Percentiles rank a stretch among this genome's conserved stretches.
phyloP scores from a whole-genome alignment of 2,329 filamentous ascomycete species.

The Aschersonia sp. region DNA sequence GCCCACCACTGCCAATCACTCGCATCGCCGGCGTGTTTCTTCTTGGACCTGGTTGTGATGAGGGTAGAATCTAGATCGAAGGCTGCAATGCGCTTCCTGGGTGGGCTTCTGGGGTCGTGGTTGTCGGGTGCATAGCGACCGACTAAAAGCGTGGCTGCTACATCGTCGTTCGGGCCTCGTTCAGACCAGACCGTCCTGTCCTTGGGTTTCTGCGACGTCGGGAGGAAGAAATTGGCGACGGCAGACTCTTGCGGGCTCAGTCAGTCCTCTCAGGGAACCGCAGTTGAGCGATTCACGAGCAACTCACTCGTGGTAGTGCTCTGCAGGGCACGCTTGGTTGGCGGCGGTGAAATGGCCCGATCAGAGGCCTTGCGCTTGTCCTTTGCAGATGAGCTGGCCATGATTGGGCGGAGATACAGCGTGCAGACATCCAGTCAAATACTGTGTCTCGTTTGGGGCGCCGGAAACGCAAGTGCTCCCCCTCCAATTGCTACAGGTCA shows the following conservation, averaged over 20 bases:
- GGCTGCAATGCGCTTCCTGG: constrained; percentile 48
- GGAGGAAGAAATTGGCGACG: constrained; percentile 78
- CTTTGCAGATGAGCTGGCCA: constrained; percentile 11
- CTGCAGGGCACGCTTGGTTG: constrained; percentile 35
- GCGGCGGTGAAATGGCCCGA: constrained; percentile 36
- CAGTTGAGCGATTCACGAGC: no score
- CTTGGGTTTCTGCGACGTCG: constrained; percentile 68
- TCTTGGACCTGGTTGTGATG: constrained; percentile 66
- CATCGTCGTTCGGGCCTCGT: constrained; percentile 36
- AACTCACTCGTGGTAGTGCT: constrained; percentile 36
- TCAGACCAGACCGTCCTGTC: constrained; percentile 60
- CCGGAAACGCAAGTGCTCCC: no score
- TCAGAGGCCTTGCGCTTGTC: constrained; percentile 23
- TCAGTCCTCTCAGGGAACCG: constrained; percentile 5
- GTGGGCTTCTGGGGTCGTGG: constrained; percentile 11
- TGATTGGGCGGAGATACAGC: constrained; percentile 4
- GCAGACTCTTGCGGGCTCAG: constrained; percentile 37
- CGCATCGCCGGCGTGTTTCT: constrained; percentile 55
- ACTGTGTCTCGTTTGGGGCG: no score
- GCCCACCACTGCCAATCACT: constrained; percentile 96
- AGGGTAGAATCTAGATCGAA: constrained; percentile 81
- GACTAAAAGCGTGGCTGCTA: constrained; percentile 50
- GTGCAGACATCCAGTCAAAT: background rate
- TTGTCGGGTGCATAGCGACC: constrained; percentile 48
- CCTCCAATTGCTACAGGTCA: background rate